Conservation (phyloP, 495 filamentous ascomycete genomes). For the Xylaria curta region DNA sequence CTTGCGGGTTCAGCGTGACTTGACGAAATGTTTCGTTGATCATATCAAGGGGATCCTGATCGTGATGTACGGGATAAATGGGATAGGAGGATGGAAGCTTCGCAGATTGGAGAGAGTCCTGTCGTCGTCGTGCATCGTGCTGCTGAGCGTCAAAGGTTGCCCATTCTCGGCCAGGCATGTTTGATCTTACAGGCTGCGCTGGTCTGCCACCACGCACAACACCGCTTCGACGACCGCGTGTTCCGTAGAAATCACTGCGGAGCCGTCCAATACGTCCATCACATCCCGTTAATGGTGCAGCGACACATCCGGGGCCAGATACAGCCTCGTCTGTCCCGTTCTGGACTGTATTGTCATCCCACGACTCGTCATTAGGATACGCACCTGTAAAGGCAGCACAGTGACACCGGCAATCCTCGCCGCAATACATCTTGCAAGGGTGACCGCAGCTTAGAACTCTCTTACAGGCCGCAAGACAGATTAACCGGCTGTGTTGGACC, state of each 20-base stretch:
- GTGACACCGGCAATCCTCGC: conserved; percentile 46
- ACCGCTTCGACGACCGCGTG: not conserved
- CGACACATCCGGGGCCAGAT: not conserved
- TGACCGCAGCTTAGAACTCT: conserved; percentile 69
- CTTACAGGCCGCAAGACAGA: conserved; percentile 69
- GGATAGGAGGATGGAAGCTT: not conserved
- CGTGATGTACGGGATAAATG: not conserved
- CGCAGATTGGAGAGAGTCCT: conserved; percentile 5
- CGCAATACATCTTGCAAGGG: conserved; percentile 51
- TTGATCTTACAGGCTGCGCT: not conserved
- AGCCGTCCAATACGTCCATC: conserved; percentile 19
- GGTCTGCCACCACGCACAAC: not conserved
- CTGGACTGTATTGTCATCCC: conserved; percentile 3
- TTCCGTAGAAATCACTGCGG: not conserved
- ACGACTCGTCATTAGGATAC: conserved; percentile 33
- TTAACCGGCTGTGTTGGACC: conserved; percentile 64
- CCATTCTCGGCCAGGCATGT: conserved; percentile 18
- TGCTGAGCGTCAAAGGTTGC: conserved; percentile 29
- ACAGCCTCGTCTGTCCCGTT: not conserved
- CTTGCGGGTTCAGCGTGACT: conserved; percentile 29
- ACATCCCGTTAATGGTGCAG: conserved; percentile 25
- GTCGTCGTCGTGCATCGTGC: conserved; percentile 28
- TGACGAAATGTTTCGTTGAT: conserved; percentile 32
- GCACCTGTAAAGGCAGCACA: conserved; percentile 42
- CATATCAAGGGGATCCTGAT: not conserved